Evolutionary conservation across 495 filamentous ascomycete species (phyloP).

Genomic region (Halenospora varia): DNA sequence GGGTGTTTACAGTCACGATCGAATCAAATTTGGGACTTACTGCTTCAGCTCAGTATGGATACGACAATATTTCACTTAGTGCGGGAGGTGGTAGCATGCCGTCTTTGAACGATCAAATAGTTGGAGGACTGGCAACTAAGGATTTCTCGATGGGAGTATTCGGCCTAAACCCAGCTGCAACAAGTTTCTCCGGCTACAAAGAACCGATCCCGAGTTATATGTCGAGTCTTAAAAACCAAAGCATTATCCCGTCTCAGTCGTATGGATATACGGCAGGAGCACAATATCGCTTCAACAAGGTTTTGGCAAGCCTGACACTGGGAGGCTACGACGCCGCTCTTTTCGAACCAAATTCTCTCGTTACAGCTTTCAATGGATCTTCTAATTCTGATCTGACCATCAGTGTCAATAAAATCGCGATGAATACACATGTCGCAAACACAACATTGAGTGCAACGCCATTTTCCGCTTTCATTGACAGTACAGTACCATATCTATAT

Average conservation of each 20-base stretch:
- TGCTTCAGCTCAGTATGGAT: slow-evolving; percentile 40
- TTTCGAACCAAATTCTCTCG: slow-evolving; percentile 43
- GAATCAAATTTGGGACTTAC: slow-evolving; percentile 37
- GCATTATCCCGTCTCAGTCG: slow-evolving; percentile 46
- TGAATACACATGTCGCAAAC: not conserved
- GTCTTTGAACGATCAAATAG: slow-evolving; percentile 37
- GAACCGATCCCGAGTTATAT: slow-evolving; percentile 41
- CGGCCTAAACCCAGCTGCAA: slow-evolving; percentile 44
- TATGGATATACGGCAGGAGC: slow-evolving; percentile 54
- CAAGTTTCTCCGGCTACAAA: slow-evolving; percentile 39
- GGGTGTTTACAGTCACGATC: slow-evolving; percentile 24
- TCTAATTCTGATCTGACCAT: slow-evolving; percentile 8
- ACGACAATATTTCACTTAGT: slow-evolving; percentile 46
- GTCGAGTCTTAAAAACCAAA: slow-evolving; percentile 39
- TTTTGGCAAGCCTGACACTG: slow-evolving; percentile 48
- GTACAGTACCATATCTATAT: slow-evolving; percentile 50
- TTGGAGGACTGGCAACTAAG: slow-evolving; percentile 37
- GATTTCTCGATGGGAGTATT: slow-evolving; percentile 35
- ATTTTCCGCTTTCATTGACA: slow-evolving; percentile 45
- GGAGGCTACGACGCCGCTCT: slow-evolving; percentile 52
- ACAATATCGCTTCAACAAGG: slow-evolving; percentile 42
- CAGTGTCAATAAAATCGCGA: not conserved
- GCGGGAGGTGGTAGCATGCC: slow-evolving; percentile 29
- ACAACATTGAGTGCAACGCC: slow-evolving; percentile 29
- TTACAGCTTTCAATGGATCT: slow-evolving; percentile 27